Conservation (phyloP, 2,329 filamentous ascomycete genomes). For the Fusarium sp. region DNA sequence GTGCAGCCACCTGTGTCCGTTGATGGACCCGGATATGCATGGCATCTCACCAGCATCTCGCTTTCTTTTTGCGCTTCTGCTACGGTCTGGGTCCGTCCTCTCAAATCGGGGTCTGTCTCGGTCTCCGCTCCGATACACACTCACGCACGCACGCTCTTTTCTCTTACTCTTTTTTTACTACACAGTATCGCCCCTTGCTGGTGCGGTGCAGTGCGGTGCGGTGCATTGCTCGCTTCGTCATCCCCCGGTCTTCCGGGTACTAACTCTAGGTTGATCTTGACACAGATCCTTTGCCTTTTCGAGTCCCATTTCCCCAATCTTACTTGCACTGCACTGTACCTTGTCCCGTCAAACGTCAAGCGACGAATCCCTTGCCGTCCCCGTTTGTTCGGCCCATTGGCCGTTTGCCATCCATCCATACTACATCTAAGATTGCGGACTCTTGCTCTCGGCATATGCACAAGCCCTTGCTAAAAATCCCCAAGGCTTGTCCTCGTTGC, state of each 20-base stretch:
- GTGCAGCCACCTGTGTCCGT: slow-evolving; percentile 45
- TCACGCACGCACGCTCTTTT: slow-evolving; percentile 12
- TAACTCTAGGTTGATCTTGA: slow-evolving; percentile 23
- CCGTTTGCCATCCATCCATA: slow-evolving; percentile 24
- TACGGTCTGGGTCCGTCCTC: slow-evolving; percentile 35
- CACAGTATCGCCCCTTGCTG: slow-evolving; percentile 5
- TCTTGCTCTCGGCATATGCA: slow-evolving; percentile 43
- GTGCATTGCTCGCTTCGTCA: slow-evolving; percentile 29
- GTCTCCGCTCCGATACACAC: slow-evolving; percentile 37
- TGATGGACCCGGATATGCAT: slow-evolving; percentile 45
- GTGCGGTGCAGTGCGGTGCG: neutral
- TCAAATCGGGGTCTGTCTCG: slow-evolving; percentile 32
- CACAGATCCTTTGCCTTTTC: slow-evolving; percentile 40
- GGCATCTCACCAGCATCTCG: slow-evolving; percentile 44
- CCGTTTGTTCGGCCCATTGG: slow-evolving; percentile 26
- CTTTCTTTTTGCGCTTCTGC: slow-evolving; percentile 23
- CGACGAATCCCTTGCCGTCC: slow-evolving; percentile 11
- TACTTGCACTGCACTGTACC: slow-evolving; percentile 12
- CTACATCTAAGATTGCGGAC: slow-evolving; percentile 31
- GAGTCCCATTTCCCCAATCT: slow-evolving; percentile 31
- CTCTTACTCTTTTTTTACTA: slow-evolving; percentile 12
- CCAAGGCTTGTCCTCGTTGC: slow-evolving; percentile 34
- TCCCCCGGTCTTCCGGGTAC: slow-evolving; percentile 26
- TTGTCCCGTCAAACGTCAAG: slow-evolving; percentile 19
- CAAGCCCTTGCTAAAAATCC: slow-evolving; percentile 36